phyloP scores from a whole-genome alignment of 306 rosid species.

The Quercus bicolor region DNA sequence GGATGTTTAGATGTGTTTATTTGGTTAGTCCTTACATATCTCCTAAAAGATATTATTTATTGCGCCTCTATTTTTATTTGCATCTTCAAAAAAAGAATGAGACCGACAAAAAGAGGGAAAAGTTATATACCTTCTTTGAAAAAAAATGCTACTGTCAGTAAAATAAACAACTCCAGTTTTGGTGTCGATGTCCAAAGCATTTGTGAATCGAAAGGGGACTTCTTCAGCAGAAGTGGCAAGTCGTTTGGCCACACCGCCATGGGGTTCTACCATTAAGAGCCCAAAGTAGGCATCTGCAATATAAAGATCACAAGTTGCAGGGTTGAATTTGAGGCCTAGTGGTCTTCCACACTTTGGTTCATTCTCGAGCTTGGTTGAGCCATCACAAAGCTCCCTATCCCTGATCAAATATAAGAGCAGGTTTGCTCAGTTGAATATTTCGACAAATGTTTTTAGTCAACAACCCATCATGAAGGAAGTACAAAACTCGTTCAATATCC shows the following conservation, averaged over 20 bases:
- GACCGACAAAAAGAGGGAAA: not conserved
- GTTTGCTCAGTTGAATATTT: not conserved
- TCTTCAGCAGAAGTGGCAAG: constrained; percentile 42
- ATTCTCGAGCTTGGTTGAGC: constrained; percentile 15
- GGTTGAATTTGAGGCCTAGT: constrained; percentile 16
- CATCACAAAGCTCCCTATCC: constrained; percentile 39
- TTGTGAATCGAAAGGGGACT: constrained; percentile 40
- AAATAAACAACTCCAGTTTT: constrained; percentile 47
- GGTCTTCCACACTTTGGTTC: constrained; percentile 47
- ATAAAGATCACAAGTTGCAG: constrained; percentile 28
- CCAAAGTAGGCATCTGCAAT: constrained; percentile 62
- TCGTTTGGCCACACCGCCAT: constrained; percentile 40
- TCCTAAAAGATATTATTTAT: too few relatives aligned
- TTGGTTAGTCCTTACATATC: too few relatives aligned
- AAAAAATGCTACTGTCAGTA: constrained; percentile 53
- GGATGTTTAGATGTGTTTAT: too few relatives aligned
- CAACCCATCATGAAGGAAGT: too few relatives aligned
- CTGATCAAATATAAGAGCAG: constrained; percentile 10
- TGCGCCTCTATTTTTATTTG: not conserved
- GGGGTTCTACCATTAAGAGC: constrained; percentile 29
- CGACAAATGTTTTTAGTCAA: too few relatives aligned
- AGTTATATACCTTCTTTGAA: constrained; percentile 45
- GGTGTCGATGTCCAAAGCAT: constrained; percentile 48
- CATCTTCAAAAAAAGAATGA: not conserved
- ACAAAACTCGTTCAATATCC: too few relatives aligned